These are phyloP conservation scores for Phaffia rhodozyma DNA, from an alignment of 1,284 basidiomycete genomes.

Conservation along the genomic window DNA sequence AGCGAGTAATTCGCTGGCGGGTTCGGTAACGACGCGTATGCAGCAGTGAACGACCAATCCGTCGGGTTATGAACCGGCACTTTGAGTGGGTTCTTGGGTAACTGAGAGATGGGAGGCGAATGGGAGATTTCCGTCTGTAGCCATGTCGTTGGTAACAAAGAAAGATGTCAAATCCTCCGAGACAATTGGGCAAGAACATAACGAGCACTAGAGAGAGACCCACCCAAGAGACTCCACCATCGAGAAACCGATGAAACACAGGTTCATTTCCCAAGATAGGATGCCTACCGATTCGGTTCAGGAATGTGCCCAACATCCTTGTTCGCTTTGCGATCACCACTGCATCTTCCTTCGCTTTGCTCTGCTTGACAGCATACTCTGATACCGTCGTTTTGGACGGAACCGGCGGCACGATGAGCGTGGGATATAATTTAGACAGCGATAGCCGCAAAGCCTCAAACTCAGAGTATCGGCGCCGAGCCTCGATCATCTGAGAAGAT, in stretches of 20 bases:
- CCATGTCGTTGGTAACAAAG: conserved; percentile 12
- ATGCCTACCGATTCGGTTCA: conserved; percentile 78
- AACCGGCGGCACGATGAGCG: conserved; percentile 92
- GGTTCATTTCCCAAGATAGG: conserved; percentile 89
- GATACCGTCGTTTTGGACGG: conserved; percentile 91
- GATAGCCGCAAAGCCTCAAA: conserved; percentile 85
- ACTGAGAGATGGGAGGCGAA: conserved; percentile 74
- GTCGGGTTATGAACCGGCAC: conserved; percentile 91
- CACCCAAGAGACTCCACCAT: conserved; percentile 92
- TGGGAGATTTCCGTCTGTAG: conserved; percentile 72
- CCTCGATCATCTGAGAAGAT: conserved; percentile 54
- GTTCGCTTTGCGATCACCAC: conserved; percentile 83
- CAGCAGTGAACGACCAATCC: conserved; percentile 56
- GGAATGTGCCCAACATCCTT: conserved; percentile 88
- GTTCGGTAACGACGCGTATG: conserved; percentile 74
- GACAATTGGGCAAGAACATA: neutral
- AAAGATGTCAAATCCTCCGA: conserved; percentile 9
- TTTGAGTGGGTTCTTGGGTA: conserved; percentile 92
- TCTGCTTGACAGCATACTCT: conserved; percentile 95
- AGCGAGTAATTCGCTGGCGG: conserved; percentile 77
- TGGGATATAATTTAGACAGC: conserved; percentile 82
- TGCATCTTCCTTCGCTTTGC: conserved; percentile 91
- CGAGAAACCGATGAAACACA: conserved; percentile 87
- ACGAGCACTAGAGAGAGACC: conserved; percentile 22
- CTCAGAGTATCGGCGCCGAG: conserved; percentile 87